Conservation (phyloP, 306 rosid genomes). For the Urtica urens region DNA sequence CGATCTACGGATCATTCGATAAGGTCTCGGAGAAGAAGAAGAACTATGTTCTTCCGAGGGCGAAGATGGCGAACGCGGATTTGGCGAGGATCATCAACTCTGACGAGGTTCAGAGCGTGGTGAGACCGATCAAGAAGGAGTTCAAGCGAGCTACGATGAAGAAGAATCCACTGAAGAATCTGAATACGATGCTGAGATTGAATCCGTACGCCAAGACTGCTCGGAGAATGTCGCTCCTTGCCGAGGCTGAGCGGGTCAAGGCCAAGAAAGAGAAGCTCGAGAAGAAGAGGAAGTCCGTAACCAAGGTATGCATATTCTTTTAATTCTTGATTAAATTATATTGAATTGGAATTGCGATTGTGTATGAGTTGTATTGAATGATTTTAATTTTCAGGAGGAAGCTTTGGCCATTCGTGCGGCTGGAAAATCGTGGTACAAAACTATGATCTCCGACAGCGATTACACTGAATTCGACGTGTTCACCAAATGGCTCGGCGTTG, state of each 20-base stretch:
- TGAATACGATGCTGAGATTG: slow-evolving; percentile 51
- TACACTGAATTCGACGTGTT: slow-evolving; percentile 72
- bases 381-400: slow-evolving; percentile 64
- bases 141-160: slow-evolving; percentile 48
- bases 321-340: no score
- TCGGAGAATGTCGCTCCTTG: slow-evolving; percentile 58
- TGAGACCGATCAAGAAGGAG: slow-evolving; percentile 63
- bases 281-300: slow-evolving; percentile 48
- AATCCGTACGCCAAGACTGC: slow-evolving; percentile 84
- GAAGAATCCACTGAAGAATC: slow-evolving; percentile 79
- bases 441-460: slow-evolving; percentile 81
- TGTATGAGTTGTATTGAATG: neutral
- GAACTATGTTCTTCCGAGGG: slow-evolving; percentile 49
- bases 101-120: slow-evolving; percentile 74
- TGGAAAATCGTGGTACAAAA: slow-evolving; percentile 68
- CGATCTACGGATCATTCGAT: slow-evolving; percentile 71
- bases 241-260: slow-evolving; percentile 66
- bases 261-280: slow-evolving; percentile 81
- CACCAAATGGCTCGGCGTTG: slow-evolving; percentile 69
- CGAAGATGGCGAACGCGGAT: slow-evolving; percentile 71
- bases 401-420: slow-evolving; percentile 62
- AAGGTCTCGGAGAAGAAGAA: slow-evolving; percentile 66
- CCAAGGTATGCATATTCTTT: slow-evolving; percentile 35
- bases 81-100: slow-evolving; percentile 76
- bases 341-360: neutral